phyloP scores from a whole-genome alignment of 495 filamentous ascomycete genomes.

The Xylaria sp. region DNA sequence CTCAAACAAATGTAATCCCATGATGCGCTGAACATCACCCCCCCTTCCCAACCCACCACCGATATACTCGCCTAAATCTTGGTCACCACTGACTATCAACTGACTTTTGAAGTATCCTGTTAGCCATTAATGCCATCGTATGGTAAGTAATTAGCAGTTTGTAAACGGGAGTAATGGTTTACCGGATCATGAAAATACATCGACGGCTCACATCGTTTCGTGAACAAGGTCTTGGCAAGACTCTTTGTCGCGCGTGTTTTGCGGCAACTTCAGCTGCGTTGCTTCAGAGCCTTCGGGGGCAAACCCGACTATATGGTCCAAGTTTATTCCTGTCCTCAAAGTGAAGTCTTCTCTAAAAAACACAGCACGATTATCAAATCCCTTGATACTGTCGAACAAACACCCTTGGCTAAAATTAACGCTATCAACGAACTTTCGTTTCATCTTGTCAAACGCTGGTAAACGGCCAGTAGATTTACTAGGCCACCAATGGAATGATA shows the following conservation, averaged over 20 bases:
- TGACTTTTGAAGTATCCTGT: background rate
- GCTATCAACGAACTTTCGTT: background rate
- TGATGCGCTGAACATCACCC: background rate
- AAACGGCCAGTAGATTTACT: background rate
- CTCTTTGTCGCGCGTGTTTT: background rate
- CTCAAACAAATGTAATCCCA: background rate
- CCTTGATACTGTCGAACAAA: too few species aligned
- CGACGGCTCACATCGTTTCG: background rate
- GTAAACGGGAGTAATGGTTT: background rate
- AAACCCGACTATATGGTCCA: constrained; percentile 5
- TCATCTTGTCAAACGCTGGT: constrained; percentile 11
- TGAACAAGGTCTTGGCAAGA: background rate
- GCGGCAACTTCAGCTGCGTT: background rate
- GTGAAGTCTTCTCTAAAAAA: background rate
- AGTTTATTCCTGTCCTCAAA: background rate
- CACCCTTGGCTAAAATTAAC: background rate
- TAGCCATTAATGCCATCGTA: background rate
- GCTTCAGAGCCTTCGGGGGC: background rate
- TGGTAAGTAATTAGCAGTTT: background rate
- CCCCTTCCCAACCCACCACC: background rate
- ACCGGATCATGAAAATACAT: background rate
- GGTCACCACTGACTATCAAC: background rate
- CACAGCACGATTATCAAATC: background rate
- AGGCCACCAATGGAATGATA: background rate
- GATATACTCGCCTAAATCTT: background rate